These are phyloP conservation scores for Ceratonia siliqua DNA, from an alignment of 306 rosid genomes.

Conservation along the genomic window DNA sequence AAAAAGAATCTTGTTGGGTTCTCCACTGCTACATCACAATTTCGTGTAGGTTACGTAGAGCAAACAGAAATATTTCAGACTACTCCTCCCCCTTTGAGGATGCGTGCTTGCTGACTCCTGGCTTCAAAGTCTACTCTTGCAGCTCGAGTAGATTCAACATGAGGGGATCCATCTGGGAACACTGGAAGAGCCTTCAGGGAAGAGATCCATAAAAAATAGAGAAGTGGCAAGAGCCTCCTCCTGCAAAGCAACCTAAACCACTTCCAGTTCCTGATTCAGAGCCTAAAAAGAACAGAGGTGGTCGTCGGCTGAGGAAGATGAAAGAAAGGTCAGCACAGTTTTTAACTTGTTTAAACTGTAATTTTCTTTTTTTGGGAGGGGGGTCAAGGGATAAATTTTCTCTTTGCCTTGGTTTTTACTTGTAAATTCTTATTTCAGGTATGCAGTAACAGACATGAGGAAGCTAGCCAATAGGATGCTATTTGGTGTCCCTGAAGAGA, in stretches of 20 bases:
- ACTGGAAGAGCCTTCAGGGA: slow-evolving; percentile 69
- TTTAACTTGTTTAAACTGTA: background rate
- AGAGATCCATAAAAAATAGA: slow-evolving; percentile 84
- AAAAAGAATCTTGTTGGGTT: slow-evolving; percentile 88
- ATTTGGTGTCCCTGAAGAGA: slow-evolving; percentile 95
- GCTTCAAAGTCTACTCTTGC: slow-evolving; percentile 89
- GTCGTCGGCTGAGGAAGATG: slow-evolving; percentile 87
- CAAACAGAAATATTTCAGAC: slow-evolving; percentile 83
- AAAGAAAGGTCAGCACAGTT: slow-evolving; percentile 64
- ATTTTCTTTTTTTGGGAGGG: background rate
- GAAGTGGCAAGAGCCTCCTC: slow-evolving; percentile 99
- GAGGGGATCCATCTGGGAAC: slow-evolving; percentile 89
- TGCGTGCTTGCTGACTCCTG: slow-evolving; percentile 84
- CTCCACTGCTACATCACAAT: slow-evolving; percentile 89
- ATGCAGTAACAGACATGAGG: slow-evolving; percentile 91
- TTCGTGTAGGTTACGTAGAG: slow-evolving; percentile 80
- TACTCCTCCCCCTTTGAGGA: slow-evolving; percentile 77
- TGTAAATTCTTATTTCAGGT: slow-evolving; percentile 50
- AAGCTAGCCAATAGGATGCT: slow-evolving; percentile 95
- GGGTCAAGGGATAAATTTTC: slow-evolving; percentile 4
- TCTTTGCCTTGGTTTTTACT: background rate
- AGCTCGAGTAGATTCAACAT: slow-evolving; percentile 88
- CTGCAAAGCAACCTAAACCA: slow-evolving; percentile 94
- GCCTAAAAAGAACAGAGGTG: slow-evolving; percentile 98
- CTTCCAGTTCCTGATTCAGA: slow-evolving; percentile 98